These are phyloP conservation scores for Pyrenochaeta sp. DNA, from an alignment of 2,329 filamentous ascomycete species.

Conservation along the genomic window DNA sequence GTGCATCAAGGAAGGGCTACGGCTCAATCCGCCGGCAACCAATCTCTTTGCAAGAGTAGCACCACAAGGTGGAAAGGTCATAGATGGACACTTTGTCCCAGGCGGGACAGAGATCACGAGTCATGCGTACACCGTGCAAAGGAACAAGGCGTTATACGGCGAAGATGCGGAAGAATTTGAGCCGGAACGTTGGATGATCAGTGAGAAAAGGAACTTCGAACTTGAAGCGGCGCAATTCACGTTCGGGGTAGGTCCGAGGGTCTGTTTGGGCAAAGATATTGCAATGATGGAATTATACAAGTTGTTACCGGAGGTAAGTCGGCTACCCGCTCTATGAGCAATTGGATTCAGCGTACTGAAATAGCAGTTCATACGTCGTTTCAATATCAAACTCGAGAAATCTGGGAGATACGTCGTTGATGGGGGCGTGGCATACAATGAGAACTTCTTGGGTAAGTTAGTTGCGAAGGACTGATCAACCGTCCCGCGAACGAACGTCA, in stretches of 20 bases:
- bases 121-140: constrained; percentile 59
- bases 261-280: constrained; percentile 45
- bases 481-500: neutral
- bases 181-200: constrained; percentile 53
- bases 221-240: constrained; percentile 41
- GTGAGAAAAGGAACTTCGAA: constrained; percentile 32
- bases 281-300: constrained; percentile 43
- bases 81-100: constrained; percentile 53
- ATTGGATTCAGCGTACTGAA: neutral
- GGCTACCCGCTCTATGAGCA: neutral
- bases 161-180: constrained; percentile 51
- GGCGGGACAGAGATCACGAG: constrained; percentile 57
- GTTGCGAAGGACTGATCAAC: neutral
- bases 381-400: constrained; percentile 36
- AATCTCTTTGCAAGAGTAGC: constrained; percentile 60
- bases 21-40: constrained; percentile 60
- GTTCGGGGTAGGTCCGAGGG: constrained; percentile 39
- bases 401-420: constrained; percentile 37
- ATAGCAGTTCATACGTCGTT: constrained; percentile 35
- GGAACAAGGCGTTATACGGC: constrained; percentile 54
- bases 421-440: constrained; percentile 43
- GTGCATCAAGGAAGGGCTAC: constrained; percentile 61
- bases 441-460: constrained; percentile 29
- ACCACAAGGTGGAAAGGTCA: constrained; percentile 39
- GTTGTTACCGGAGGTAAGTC: constrained; percentile 45